Evolutionary conservation across 2,329 filamentous ascomycete species (phyloP), one percentile per base, ranked within the genome.

Genomic region (Graphilbum sp.): DNA sequence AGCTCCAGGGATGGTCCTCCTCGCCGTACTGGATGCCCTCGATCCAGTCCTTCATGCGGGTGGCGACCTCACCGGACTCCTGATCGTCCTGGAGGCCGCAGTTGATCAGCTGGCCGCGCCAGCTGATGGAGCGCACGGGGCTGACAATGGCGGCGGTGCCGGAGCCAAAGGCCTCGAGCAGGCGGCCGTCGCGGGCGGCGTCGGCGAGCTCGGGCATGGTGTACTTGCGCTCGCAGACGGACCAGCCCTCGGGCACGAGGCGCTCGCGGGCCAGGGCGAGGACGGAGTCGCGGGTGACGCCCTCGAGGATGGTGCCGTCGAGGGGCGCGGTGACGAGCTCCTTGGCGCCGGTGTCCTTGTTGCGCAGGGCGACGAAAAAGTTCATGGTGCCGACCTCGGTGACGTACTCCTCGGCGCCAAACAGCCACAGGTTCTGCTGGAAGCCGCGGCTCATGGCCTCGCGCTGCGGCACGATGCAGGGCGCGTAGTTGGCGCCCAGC

Each of bases 311-410:
- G 23, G 88, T 98, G 36, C 90, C 90, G 56, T 98, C 90, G 13
- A 98, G 70, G 19, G 90, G 90, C 29, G 88, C 85, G n/a, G 90
- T 98, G 51, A 95, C 58, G 38, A 98, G 72, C 65, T 95, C 87
- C 54, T 87, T 88, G 62, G 87, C 72, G 8, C 88, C 90, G 12
- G 85, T 90, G 57, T 82, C 69, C 67, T 82, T 83, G 65, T 92
- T 76, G 62, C 75, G 76, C 50, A 96, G 62, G 32, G 81, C 87
- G 24, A 80, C 79, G 53, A 96, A 98, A 56, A 98, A 76, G 63
- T 98, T 98, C 90, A 98, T 98, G 41, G 90, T 96, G 52, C 90
- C 90, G 40, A 95, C 90, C 61, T 98, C 90, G 34, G 90, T 98
- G 41, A 96, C 79, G 53, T 79, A 94, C 58, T 96, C 85, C 59